Conservation (phyloP, 2,329 filamentous ascomycete genomes). For the Emergomyces africanus region DNA sequence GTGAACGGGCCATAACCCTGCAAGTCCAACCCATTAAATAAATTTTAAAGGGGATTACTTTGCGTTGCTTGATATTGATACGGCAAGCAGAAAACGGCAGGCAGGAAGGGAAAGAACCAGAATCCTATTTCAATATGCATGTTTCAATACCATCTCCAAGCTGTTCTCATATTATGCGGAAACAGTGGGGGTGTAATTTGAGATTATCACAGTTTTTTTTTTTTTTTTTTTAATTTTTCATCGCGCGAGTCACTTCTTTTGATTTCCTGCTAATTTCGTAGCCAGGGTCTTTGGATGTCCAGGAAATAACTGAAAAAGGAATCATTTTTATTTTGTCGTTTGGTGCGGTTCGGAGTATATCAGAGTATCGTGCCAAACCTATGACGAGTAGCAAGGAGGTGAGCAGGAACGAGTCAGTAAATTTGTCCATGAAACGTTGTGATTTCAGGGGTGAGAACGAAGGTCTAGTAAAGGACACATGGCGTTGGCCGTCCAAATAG, state of each 20-base stretch:
- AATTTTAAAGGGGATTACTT: background rate
- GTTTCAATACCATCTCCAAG: background rate
- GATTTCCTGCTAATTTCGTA: background rate
- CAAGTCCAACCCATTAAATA: background rate
- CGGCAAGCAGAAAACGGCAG: background rate
- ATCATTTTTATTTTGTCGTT: background rate
- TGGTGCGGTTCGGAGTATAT: constrained; percentile 9
- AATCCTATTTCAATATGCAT: background rate
- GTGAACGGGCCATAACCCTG: background rate
- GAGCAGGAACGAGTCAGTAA: constrained; percentile 5
- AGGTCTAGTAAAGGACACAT: background rate
- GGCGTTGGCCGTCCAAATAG: background rate
- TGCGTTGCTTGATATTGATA: background rate
- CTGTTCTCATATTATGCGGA: background rate
- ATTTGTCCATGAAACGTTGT: background rate
- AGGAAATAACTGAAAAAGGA: background rate
- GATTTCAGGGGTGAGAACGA: background rate
- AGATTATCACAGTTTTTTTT: background rate
- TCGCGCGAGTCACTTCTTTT: background rate
- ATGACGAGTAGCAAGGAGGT: constrained; percentile 17
- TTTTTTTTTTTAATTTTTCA: background rate
- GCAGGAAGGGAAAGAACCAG: background rate
- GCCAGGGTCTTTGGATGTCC: too few relatives aligned
- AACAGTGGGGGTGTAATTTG: background rate
- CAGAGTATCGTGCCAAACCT: constrained; percentile 35